A percentile compares a stretch with the other conserved stretches of the same genome.
phyloP scores from a whole-genome alignment of 192 early-diverging fungal species.

The Podila minutissima region DNA sequence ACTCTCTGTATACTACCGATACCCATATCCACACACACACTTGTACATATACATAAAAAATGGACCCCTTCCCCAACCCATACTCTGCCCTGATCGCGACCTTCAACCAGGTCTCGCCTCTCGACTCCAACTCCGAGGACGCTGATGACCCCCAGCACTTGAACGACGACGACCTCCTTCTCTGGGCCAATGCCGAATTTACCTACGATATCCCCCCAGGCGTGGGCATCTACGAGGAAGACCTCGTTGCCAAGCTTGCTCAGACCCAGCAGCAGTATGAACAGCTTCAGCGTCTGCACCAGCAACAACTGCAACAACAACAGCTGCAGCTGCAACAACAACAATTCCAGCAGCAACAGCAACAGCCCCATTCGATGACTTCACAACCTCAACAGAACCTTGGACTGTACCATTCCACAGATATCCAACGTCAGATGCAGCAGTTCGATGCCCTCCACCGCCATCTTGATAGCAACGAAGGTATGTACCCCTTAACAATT shows the following conservation, averaged over 20 bases:
- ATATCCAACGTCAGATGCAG: conserved; percentile 34
- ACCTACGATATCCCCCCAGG: conserved; percentile 47
- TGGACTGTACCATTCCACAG: conserved; percentile 23
- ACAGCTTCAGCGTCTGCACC: conserved; percentile 28
- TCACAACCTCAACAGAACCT: conserved; percentile 17
- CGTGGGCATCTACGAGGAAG: conserved; percentile 45
- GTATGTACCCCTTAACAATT: not conserved
- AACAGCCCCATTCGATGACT: conserved; percentile 10
- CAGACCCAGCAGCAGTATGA: conserved; percentile 43
- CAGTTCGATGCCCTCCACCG: conserved; percentile 48
- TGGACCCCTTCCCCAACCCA: conserved; percentile 46
- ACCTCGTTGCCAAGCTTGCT: conserved; percentile 37
- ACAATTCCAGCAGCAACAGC: conserved; percentile 11
- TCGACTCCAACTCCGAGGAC: conserved; percentile 25
- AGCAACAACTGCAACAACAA: conserved; percentile 14
- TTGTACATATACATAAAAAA: not conserved
- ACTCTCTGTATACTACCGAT: not conserved
- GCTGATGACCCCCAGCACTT: conserved; percentile 38
- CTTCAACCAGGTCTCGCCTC: conserved; percentile 40
- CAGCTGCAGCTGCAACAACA: conserved; percentile 20
- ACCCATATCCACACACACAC: not conserved
- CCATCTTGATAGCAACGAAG: conserved; percentile 15
- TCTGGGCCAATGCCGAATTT: conserved; percentile 48
- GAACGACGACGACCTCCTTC: conserved; percentile 37
- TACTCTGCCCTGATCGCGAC: conserved; percentile 45